Percentiles rank a stretch among this genome's conserved stretches.
Evolutionary conservation across 2,329 filamentous ascomycete species (phyloP).

Genomic region (Colletotrichum echinochloae): DNA sequence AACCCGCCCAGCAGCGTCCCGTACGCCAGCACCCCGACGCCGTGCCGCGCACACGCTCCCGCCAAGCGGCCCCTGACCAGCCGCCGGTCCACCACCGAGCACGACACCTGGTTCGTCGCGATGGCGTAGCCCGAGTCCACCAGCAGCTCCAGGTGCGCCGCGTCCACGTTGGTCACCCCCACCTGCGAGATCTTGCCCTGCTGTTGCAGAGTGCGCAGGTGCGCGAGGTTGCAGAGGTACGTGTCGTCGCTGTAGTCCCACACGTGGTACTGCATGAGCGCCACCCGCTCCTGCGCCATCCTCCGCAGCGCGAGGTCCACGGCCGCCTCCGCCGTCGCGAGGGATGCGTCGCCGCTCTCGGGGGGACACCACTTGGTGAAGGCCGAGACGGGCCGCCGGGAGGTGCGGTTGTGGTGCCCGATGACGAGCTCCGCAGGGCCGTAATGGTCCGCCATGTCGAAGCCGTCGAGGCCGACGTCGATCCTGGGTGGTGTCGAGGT

Average conservation of each 20-base stretch:
- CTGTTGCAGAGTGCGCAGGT: slow-evolving; percentile 6
- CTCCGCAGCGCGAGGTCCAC: slow-evolving; percentile 19
- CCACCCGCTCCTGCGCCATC: slow-evolving; percentile 9
- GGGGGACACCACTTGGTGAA: slow-evolving; percentile 36
- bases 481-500: slow-evolving; percentile 1
- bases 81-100: slow-evolving; percentile 23
- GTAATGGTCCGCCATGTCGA: slow-evolving; percentile 54
- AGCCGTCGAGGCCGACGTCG: slow-evolving; percentile 45
- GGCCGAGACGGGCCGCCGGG: background rate
- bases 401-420: slow-evolving; percentile 10
- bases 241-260: slow-evolving; percentile 34
- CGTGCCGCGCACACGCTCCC: background rate
- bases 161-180: slow-evolving; percentile 32
- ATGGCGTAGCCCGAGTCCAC: slow-evolving; percentile 17
- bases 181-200: slow-evolving; percentile 15
- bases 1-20: slow-evolving; percentile 41
- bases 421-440: slow-evolving; percentile 38
- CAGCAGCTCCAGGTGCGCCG: slow-evolving; percentile 30
- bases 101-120: slow-evolving; percentile 34
- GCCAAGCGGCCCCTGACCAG: slow-evolving; percentile 14
- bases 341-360: slow-evolving; percentile 22
- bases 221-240: slow-evolving; percentile 30
- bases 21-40: slow-evolving; percentile 21
- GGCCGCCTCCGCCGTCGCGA: slow-evolving; percentile 15
- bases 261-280: slow-evolving; percentile 30